A percentile compares a stretch with the other conserved stretches of the same genome.
phyloP scores from a whole-genome alignment of 2,329 filamentous ascomycete genomes.

The Dothidotthia symphoricarpi region DNA sequence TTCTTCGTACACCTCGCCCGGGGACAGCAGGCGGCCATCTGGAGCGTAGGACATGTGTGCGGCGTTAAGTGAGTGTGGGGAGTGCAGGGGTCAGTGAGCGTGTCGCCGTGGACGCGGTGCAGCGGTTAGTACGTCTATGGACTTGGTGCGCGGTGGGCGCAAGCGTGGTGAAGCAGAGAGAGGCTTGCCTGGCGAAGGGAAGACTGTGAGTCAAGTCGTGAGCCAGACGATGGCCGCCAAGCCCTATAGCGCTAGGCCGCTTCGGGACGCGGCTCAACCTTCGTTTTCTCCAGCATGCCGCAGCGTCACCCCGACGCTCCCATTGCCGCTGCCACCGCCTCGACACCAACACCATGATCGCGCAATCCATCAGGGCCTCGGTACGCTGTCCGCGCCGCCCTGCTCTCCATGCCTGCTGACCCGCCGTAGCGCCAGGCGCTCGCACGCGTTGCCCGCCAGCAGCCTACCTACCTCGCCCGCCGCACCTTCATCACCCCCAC shows the following conservation, averaged over 20 bases:
- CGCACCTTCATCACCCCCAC: constrained; percentile 64
- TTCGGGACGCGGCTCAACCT: constrained; percentile 23
- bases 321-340: constrained; percentile 29
- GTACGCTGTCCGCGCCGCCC: constrained; percentile 43
- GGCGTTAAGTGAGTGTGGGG: neutral
- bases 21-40: constrained; percentile 43
- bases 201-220: constrained; percentile 4
- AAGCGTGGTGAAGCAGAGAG: neutral
- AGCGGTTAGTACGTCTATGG: too few species aligned
- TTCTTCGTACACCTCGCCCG: constrained; percentile 46
- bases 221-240: too few species aligned
- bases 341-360: constrained; percentile 53
- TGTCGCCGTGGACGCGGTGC: too few species aligned
- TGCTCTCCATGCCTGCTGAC: constrained; percentile 25
- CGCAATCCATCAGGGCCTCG: constrained; percentile 61
- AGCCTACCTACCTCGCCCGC: constrained; percentile 54
- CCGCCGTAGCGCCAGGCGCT: constrained; percentile 58
- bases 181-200: constrained; percentile 1
- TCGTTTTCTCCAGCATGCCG: constrained; percentile 18
- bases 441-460: constrained; percentile 59
- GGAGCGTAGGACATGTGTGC: constrained; percentile 34
- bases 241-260: constrained; percentile 15
- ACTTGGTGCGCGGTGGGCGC: neutral
- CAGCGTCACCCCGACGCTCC: constrained; percentile 31
- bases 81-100: neutral